Base-by-base conservation (phyloP, 176 grass and related monocot genomes). In the Poa annua region DNA sequence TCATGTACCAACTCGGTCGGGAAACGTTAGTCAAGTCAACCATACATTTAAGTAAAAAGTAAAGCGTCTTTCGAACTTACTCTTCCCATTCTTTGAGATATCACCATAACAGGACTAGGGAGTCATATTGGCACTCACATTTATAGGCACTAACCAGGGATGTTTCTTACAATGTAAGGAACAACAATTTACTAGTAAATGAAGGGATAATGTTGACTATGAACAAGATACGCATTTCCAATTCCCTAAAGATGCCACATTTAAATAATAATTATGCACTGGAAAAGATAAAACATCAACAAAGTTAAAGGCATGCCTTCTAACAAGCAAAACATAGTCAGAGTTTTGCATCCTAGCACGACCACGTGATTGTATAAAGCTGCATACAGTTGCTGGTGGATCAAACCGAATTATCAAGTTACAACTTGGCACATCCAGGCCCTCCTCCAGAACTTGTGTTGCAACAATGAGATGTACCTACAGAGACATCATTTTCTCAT, bases 331-430 rank as follows among this genome's bases (percentile, higher is more conserved):
- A 60, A 97, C 26, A 86, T 91, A 97, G 44, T 97, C 78, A 80
- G 94, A 97, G 50, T 82, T 84, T 79, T 81, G 81, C 88, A 78
- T 91, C 80, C 94, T 84, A 61, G 94, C 94, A 45, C 94, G 94
- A 32, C 94, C 94, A 35, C 91, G 82, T 38, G 94, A 97, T 77
- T 97, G 94, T 85, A 97, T 97, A 91, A 97, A 97, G 75, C 94
- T 97, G 77, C 86, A 74, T 54, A 87, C 84, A 81, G 91, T 93
- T 66, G 54, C 56, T 60, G 94, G 48, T 56, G 32, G 91, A 91
- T 97, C 94, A 89, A 97, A 97, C 13, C 94, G 86, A 39, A 97
- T 80, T 67, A 97, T 80, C 87, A 97, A 79, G 81, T 97, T 93
- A 87, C 94, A 97, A 66, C 75, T 89, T 54, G 84, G 94, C 63